These are phyloP conservation scores for Ophiostoma triangulosporum DNA, from an alignment of 2,329 filamentous ascomycete genomes.

Conservation along the genomic window DNA sequence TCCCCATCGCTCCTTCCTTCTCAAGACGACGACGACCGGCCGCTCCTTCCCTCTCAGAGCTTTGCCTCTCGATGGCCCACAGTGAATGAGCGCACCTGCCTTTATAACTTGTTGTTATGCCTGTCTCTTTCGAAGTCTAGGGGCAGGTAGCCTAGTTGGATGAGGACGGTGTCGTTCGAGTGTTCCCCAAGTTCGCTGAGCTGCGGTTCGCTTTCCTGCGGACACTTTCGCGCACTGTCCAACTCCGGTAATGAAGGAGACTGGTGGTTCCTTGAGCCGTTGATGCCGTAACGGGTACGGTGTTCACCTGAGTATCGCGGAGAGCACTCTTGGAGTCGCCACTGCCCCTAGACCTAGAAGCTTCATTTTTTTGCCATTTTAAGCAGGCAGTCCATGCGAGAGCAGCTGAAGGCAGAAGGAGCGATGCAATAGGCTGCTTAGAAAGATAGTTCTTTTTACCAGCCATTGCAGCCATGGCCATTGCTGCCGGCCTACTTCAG, in stretches of 20 bases:
- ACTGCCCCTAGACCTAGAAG: background rate
- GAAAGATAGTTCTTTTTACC: no score
- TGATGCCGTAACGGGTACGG: background rate
- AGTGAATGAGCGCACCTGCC: background rate
- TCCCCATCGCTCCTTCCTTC: background rate
- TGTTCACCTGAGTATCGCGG: background rate
- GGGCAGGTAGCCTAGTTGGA: background rate
- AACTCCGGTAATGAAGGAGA: background rate
- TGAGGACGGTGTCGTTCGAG: background rate
- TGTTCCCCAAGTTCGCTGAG: background rate
- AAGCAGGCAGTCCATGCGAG: no score
- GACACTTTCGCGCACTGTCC: background rate
- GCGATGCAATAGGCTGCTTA: no score
- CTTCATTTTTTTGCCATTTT: background rate
- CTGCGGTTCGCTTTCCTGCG: background rate
- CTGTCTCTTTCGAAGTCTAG: background rate
- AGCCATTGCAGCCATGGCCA: no score
- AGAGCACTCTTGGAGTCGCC: background rate
- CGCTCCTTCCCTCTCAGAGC: background rate
- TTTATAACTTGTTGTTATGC: background rate
- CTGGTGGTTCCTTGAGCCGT: background rate
- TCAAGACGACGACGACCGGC: background rate
- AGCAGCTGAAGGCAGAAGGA: no score
- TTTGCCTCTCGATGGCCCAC: background rate
- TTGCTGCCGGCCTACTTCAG: no score